Base-by-base conservation (phyloP, 129 eudicot species). In the Arctium minus region DNA sequence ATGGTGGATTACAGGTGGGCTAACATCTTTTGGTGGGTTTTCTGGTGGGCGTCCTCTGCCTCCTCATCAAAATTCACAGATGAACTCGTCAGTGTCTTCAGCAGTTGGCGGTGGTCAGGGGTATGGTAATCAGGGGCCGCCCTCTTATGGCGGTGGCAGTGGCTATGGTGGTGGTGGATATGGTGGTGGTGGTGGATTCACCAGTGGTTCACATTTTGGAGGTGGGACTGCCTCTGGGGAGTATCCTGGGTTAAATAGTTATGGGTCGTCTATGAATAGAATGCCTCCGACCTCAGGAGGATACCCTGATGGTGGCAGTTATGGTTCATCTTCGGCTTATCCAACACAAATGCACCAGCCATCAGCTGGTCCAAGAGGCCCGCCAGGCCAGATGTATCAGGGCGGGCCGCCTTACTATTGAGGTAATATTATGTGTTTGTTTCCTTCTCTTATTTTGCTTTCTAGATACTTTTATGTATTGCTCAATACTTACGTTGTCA, bases 361-460 rank as follows among this genome's bases (percentile, higher is more conserved):
- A 6, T 81, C 92, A 6, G 73, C 92, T 29, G 96, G 91, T 74
- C 92, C 94, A 2, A 88, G 92, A 69, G 89, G 81, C 79, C 93
- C 97, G 6, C 82, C 93, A 39, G 82, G 90, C 5, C 92, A 87
- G 74, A 80, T 88, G 94, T 93, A 93, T 78, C 97, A 85, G 78
- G 88, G 94, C 12, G 85, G 89, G 82, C 97, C 97, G 1, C 97
- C 93, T 13, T 89, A 93, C 80, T 91, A 87, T 79, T 91, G 86
- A 93, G 96, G 97, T 93, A 85, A 78, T 69, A 17, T 40, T 36
- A 5, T 29, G 6, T 17, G 6, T 32, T 40, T 17, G 6, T 32
- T 40, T 38, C 30, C 37, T 64, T 76, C 15, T 39, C 44, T 10
- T 30, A 35, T 48, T 9, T 33, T 71, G 38, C 44, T 71, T 44